Conservation (phyloP, 1,284 basidiomycete species). For the Ceraceosorus guamensis region DNA sequence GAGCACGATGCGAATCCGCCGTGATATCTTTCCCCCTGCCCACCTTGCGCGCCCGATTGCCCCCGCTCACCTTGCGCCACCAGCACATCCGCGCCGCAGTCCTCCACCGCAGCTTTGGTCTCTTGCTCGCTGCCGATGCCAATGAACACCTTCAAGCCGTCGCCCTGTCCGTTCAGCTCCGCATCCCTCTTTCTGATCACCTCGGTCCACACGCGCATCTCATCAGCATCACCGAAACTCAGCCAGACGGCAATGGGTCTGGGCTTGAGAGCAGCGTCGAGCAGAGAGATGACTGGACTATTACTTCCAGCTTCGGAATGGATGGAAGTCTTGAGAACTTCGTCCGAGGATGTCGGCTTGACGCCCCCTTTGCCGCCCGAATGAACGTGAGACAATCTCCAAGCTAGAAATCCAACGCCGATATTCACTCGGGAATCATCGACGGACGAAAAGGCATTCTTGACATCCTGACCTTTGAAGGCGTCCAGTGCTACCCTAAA, state of each 20-base stretch:
- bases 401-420: constrained; percentile 41
- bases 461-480: not conserved
- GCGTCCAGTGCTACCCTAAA: constrained; percentile 19
- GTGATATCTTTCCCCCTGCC: too few species aligned
- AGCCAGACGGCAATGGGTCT: constrained; percentile 39
- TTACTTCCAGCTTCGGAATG: not conserved
- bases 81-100: constrained; percentile 30
- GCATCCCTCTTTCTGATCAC: constrained; percentile 22
- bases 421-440: constrained; percentile 16
- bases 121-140: constrained; percentile 32
- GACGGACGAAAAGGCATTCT: not conserved
- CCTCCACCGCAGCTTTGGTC: constrained; percentile 23
- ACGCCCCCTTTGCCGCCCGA: constrained; percentile 4
- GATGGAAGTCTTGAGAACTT: constrained; percentile 2
- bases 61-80: constrained; percentile 23
- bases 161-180: constrained; percentile 15
- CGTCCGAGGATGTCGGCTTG: constrained; percentile 9
- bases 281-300: constrained; percentile 14
- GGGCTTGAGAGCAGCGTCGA: constrained; percentile 23
- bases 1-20: too few species aligned
- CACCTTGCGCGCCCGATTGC: not conserved
- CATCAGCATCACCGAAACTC: constrained; percentile 32
- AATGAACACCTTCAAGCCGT: constrained; percentile 27
- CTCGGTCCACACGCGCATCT: constrained; percentile 23
- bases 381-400: constrained; percentile 29